Conservation (phyloP, 148 eudicot species). For the Fagopyrum homotropicum region DNA sequence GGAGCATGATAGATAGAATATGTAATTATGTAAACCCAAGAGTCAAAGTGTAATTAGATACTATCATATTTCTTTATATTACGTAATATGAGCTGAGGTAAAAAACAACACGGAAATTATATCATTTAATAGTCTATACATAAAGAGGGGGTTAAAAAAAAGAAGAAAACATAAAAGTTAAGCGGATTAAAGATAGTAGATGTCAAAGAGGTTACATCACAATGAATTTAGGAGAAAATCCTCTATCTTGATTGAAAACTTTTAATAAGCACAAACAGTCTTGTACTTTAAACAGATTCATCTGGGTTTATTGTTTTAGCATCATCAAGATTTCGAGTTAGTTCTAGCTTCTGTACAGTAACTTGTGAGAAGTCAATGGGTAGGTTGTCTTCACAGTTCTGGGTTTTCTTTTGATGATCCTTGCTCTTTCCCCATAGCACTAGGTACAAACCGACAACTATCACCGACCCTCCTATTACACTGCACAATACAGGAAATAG, state of each 20-base stretch:
- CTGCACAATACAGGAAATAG: neutral
- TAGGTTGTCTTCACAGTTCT: neutral
- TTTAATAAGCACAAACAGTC: neutral
- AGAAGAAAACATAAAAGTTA: too few relatives aligned
- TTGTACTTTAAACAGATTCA: conserved; percentile 5
- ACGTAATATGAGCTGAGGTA: too few relatives aligned
- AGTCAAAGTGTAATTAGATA: too few relatives aligned
- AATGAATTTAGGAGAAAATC: neutral
- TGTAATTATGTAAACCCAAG: too few relatives aligned
- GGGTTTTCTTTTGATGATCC: neutral
- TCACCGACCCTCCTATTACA: conserved; percentile 6
- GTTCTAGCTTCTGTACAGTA: neutral
- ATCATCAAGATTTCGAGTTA: neutral
- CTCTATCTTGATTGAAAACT: neutral
- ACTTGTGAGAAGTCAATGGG: conserved; percentile 8
- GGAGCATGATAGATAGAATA: too few relatives aligned
- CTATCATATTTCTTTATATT: too few relatives aligned
- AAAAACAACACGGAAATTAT: too few relatives aligned
- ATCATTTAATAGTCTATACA: too few relatives aligned
- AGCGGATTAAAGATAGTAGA: neutral
- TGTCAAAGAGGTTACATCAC: neutral
- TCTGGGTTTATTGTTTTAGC: conserved; percentile 1
- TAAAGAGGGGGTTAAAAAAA: too few relatives aligned
- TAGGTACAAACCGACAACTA: conserved; percentile 11
- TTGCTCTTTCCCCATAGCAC: conserved; percentile 14